Evolutionary conservation across 768 basidiomycete genomes (phyloP), one percentile per base, ranked within the genome.

Genomic region (Candolleomyces aberdarensis): DNA sequence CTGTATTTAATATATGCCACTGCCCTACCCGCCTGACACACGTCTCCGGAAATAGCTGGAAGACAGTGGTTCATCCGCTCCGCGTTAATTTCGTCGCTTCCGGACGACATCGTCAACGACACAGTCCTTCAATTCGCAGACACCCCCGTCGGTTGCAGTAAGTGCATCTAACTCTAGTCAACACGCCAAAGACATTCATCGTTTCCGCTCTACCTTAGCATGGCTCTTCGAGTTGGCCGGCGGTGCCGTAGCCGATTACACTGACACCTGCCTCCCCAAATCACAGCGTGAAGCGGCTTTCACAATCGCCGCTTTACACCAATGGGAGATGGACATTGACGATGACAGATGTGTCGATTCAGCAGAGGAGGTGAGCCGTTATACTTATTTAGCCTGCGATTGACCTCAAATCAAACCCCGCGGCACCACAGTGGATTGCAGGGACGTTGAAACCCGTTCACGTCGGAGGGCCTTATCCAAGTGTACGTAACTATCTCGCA

Each of bases 151-250:
- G 95, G 95, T 14, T 96, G 94, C 77, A 95, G 94, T 95, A 71
- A 64, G 93, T 46, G 49, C 52, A 52, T 22, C 51, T 26, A 15
- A 20, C 17, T 54, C 17, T 54, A 29, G 40, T 56, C 46, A 53
- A 57, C 36, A 3, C 46, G 47, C 19, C 11, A 3, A 39, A 11
- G 36, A 19, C 19, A 40, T 11, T 9, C 10, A 46, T 20, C 26
- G 26, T 20, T 26, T 15, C 19, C 31, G 17, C 36, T 48, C 17
- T 51, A 20, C 13, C 57, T 54, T 60, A 93, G 94, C 93, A 15
- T 96, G 93, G 94, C 78, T 97, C 8, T 96, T 96, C 71, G 94
- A 97, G 72, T 82, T 94, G 46, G 89, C 90, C 0, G 94, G 91
- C 1, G 92, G 92, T 17, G 91, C 91, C 1, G 82, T 92, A 44